Conservation (phyloP, 495 filamentous ascomycete genomes). For the Neurospora hispaniola region DNA sequence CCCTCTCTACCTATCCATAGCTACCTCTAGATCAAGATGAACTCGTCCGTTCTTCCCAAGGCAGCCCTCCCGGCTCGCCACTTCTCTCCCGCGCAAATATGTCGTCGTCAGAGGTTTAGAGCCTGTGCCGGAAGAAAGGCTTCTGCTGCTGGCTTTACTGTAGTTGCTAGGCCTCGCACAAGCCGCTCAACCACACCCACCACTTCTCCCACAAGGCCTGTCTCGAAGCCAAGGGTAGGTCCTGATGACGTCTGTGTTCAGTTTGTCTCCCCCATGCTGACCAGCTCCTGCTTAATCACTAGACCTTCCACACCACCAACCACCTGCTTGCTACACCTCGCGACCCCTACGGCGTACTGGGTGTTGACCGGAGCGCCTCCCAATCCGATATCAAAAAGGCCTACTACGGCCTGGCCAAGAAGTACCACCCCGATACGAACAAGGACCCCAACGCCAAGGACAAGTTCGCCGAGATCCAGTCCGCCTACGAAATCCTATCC, state of each 20-base stretch:
- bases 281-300: not conserved
- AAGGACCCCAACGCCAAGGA: constrained; percentile 88
- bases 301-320: constrained; percentile 72
- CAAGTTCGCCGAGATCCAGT: constrained; percentile 82
- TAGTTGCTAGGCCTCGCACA: constrained; percentile 4
- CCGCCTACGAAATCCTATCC: constrained; percentile 83
- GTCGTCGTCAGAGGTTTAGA: constrained; percentile 31
- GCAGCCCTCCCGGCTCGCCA: constrained; percentile 39
- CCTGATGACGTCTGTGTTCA: not conserved
- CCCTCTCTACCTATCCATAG: not conserved
- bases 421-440: constrained; percentile 96
- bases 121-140: constrained; percentile 13
- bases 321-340: constrained; percentile 47
- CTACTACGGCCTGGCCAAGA: constrained; percentile 96
- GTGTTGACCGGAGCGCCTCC: constrained; percentile 72
- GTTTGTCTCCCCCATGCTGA: not conserved
- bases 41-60: constrained; percentile 40
- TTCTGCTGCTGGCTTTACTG: constrained; percentile 8
- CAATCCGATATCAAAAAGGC: constrained; percentile 91
- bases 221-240: constrained; percentile 11
- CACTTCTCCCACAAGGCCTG: not conserved
- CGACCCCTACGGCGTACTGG: constrained; percentile 79
- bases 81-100: constrained; percentile 37
- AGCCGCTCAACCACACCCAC: constrained; percentile 4
- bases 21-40: constrained; percentile 28